These are phyloP conservation scores for Alternaria rosae DNA, from an alignment of 2,329 filamentous ascomycete species.

Conservation along the genomic window DNA sequence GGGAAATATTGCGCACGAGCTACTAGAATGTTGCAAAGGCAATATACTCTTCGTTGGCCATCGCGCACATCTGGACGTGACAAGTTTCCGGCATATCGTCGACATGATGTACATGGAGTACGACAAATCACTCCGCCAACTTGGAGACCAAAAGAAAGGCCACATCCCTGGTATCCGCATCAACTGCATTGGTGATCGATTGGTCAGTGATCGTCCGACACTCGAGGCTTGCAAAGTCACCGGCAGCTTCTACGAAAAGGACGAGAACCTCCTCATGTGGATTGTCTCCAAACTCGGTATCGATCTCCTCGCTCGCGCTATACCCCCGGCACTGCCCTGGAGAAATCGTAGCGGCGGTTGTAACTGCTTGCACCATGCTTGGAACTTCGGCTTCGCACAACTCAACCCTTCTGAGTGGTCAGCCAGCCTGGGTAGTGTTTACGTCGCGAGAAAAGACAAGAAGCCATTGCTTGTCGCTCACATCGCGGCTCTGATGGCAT, in stretches of 20 bases:
- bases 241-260: background rate
- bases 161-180: background rate
- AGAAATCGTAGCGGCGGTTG: background rate
- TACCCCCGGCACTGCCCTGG: background rate
- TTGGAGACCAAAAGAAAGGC: background rate
- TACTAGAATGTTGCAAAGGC: background rate
- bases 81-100: background rate
- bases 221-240: background rate
- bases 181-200: background rate
- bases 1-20: background rate
- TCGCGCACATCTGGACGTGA: background rate
- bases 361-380: background rate
- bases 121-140: background rate
- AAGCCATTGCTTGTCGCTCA: background rate
- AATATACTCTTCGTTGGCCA: background rate
- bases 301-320: background rate
- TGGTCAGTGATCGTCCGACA: background rate
- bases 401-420: background rate
- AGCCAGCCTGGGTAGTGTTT: background rate
- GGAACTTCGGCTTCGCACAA: background rate
- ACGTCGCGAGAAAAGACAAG: background rate
- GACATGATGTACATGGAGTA: background rate
- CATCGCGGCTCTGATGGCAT: background rate
- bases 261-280: background rate
- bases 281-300: background rate